Percentiles rank a stretch among this genome's conserved stretches.
Conservation (phyloP, 140 eudicot genomes). For the Cichorium intybus region DNA sequence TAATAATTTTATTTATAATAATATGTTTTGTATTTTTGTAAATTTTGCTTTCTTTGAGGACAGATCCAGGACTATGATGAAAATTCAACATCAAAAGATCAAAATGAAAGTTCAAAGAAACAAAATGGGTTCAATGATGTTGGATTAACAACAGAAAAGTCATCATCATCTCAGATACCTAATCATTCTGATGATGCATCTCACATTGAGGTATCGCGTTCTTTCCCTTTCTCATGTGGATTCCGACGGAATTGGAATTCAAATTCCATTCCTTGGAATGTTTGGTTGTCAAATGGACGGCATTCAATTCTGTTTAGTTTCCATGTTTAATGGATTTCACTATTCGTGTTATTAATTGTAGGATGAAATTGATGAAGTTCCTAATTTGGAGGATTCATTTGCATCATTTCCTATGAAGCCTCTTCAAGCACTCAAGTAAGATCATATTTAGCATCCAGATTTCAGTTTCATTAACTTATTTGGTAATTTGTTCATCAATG, state of each 20-base stretch:
- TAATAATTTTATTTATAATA: too few relatives aligned
- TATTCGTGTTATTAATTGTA: constrained; percentile 30
- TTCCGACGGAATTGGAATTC: too few relatives aligned
- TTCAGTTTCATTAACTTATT: neutral
- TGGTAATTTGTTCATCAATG: neutral
- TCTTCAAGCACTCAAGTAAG: constrained; percentile 94
- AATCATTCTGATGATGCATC: constrained; percentile 39
- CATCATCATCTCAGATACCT: constrained; percentile 38
- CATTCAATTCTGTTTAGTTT: too few relatives aligned
- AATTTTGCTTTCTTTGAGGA: constrained; percentile 18
- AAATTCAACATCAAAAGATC: constrained; percentile 37
- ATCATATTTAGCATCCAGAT: constrained; percentile 13
- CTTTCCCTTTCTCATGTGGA: constrained; percentile 10
- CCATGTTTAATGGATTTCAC: too few relatives aligned
- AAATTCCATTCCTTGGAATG: too few relatives aligned
- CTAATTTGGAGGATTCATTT: constrained; percentile 71
- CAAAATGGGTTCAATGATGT: constrained; percentile 41
- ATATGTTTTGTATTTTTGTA: constrained; percentile 7
- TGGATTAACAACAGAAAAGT: constrained; percentile 33
- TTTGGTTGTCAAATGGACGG: too few relatives aligned
- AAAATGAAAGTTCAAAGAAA: constrained; percentile 38
- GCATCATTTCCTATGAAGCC: constrained; percentile 94
- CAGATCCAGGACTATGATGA: constrained; percentile 82
- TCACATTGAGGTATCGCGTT: constrained; percentile 55
- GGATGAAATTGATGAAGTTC: constrained; percentile 69